phyloP scores from a whole-genome alignment of 495 filamentous ascomycete species.

The Aspergillus cavernicola region DNA sequence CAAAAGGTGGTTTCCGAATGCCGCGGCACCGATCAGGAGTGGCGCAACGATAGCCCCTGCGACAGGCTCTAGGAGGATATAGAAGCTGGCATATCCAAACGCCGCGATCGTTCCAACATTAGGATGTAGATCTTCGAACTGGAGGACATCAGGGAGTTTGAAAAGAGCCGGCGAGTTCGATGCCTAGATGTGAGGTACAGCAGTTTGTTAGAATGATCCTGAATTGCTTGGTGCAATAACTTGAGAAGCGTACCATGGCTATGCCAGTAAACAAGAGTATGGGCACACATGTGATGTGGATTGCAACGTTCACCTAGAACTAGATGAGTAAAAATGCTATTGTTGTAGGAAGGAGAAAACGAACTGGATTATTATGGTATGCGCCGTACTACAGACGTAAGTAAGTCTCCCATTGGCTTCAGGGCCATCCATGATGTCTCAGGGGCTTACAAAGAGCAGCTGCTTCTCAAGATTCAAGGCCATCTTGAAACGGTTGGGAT shows the following conservation, averaged over 20 bases:
- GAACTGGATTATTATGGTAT: slow-evolving; percentile 83
- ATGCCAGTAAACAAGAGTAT: slow-evolving; percentile 75
- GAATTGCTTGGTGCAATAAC: neutral
- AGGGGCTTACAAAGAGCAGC: slow-evolving; percentile 65
- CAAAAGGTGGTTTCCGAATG: slow-evolving; percentile 70
- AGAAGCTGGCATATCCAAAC: slow-evolving; percentile 70
- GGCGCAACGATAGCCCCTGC: slow-evolving; percentile 73
- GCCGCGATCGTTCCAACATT: slow-evolving; percentile 76
- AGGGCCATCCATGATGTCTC: slow-evolving; percentile 4
- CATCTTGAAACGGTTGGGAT: slow-evolving; percentile 41
- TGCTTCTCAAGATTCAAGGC: slow-evolving; percentile 76
- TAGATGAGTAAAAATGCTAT: slow-evolving; percentile 5
- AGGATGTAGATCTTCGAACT: slow-evolving; percentile 70
- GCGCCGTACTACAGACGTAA: slow-evolving; percentile 67
- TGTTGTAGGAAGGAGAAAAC: slow-evolving; percentile 4
- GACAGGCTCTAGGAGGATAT: slow-evolving; percentile 90
- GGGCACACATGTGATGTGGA: slow-evolving; percentile 89
- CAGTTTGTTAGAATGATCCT: slow-evolving; percentile 10
- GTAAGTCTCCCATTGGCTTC: slow-evolving; percentile 3
- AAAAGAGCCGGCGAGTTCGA: slow-evolving; percentile 74
- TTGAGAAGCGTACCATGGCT: slow-evolving; percentile 60
- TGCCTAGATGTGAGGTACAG: slow-evolving; percentile 47
- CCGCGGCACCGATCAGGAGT: slow-evolving; percentile 68
- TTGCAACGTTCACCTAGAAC: slow-evolving; percentile 70
- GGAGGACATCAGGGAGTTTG: slow-evolving; percentile 63